phyloP scores from a whole-genome alignment of 75 land plant species.

The Larix kaempferi region DNA sequence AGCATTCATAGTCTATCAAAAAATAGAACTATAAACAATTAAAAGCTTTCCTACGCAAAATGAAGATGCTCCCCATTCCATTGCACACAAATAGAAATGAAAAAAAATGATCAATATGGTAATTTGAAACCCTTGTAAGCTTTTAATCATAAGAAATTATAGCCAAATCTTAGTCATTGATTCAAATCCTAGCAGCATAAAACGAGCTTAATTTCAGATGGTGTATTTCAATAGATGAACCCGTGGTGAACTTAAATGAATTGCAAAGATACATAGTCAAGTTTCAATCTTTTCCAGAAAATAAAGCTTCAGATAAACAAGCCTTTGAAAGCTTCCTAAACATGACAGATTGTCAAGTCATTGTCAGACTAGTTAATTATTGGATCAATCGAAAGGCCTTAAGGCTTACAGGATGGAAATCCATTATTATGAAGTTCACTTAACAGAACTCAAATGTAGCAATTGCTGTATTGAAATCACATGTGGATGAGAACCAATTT shows the following conservation, averaged over 20 bases:
- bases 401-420: constrained; percentile 8
- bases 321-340: neutral
- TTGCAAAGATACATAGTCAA: too few relatives aligned
- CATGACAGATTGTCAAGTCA: neutral
- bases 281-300: neutral
- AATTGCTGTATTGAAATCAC: constrained; percentile 1
- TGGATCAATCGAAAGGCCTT: neutral
- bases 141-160: neutral
- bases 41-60: neutral
- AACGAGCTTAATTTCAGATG: neutral
- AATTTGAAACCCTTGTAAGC: neutral
- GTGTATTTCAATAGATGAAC: neutral
- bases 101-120: neutral
- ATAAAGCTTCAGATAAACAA: neutral
- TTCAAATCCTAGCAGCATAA: too few relatives aligned
- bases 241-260: too few relatives aligned
- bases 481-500: constrained; percentile 9
- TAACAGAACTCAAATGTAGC: neutral
- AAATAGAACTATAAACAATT: neutral
- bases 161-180: neutral
- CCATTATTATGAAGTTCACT: constrained; percentile 8
- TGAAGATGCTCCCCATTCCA: too few relatives aligned
- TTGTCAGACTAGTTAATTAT: neutral
- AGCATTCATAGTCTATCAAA: neutral
- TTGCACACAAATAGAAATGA: neutral